These are phyloP conservation scores for Coprinopsis cinerea DNA, from an alignment of 768 basidiomycete species.

Conservation along the genomic window DNA sequence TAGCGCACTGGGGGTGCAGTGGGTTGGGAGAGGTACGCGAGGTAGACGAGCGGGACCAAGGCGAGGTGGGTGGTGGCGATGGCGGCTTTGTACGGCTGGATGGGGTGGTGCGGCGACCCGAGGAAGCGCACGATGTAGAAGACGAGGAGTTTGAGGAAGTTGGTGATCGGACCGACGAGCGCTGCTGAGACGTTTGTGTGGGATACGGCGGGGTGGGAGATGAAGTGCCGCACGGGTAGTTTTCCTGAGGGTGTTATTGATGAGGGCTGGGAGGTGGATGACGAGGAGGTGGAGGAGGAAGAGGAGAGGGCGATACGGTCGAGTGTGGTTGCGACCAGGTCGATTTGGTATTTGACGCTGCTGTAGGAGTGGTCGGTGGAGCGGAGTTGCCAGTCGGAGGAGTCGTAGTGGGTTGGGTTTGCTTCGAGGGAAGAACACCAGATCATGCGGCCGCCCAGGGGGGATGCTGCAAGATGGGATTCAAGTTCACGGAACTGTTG, in stretches of 20 bases:
- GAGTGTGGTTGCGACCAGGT: conserved; percentile 54
- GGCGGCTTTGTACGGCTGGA: conserved; percentile 57
- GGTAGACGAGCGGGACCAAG: conserved; percentile 48
- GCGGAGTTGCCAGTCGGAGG: conserved; percentile 67
- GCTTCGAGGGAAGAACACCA: conserved; percentile 79
- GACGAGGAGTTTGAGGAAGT: conserved; percentile 41
- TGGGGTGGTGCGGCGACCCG: conserved; percentile 64
- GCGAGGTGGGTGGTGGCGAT: conserved; percentile 61
- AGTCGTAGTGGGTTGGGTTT: conserved; percentile 45
- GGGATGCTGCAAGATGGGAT: conserved; percentile 41
- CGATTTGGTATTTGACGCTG: conserved; percentile 70
- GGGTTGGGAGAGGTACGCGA: conserved; percentile 37
- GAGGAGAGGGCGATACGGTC: conserved; percentile 29
- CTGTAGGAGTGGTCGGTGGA: conserved; percentile 62
- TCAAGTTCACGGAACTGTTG: conserved; percentile 59
- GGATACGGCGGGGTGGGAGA: conserved; percentile 66
- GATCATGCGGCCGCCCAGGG: conserved; percentile 53
- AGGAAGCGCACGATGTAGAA: conserved; percentile 68
- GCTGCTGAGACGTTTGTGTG: conserved; percentile 54
- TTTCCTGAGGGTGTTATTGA: no score
- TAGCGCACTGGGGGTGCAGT: conserved; percentile 31
- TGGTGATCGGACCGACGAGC: conserved; percentile 38
- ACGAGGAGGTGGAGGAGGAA: no score
- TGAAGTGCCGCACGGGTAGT: conserved; percentile 45
- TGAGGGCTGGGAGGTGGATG: no score